Evolutionary conservation across 2,329 filamentous ascomycete species (phyloP).

Genomic region (Aspergillus eucalypticola): DNA sequence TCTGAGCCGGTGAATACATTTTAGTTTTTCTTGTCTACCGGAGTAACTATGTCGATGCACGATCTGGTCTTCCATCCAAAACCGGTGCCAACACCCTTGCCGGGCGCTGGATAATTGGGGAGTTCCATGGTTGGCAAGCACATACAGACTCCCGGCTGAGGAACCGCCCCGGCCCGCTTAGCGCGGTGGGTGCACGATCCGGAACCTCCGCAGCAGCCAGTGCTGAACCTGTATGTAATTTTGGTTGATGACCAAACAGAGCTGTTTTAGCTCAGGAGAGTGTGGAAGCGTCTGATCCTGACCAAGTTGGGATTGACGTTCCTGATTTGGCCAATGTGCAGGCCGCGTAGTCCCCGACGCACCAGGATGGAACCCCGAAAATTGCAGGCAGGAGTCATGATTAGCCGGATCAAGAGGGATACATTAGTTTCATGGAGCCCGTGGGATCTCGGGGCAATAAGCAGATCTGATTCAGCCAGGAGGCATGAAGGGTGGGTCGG

Average conservation of each 20-base stretch:
- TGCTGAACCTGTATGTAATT: background rate
- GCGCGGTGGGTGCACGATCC: slow-evolving; percentile 6
- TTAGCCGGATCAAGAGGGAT: background rate
- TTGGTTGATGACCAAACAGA: background rate
- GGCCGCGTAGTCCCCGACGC: slow-evolving; percentile 10
- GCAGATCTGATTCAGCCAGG: background rate
- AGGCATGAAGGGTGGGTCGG: background rate
- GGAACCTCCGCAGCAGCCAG: slow-evolving; percentile 1
- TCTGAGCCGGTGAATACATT: too few species aligned
- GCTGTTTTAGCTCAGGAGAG: background rate
- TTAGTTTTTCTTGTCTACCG: too few species aligned
- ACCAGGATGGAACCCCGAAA: slow-evolving; percentile 5
- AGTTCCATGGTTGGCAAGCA: background rate
- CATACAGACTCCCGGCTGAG: slow-evolving; percentile 3
- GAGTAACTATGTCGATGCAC: background rate
- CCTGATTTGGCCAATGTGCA: background rate
- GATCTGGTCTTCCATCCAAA: background rate
- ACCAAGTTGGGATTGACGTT: background rate
- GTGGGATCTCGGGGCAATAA: background rate
- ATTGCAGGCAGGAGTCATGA: background rate
- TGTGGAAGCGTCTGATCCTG: background rate
- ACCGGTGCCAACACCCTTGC: too few species aligned
- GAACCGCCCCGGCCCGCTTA: slow-evolving; percentile 12
- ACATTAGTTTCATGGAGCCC: slow-evolving; percentile 5
- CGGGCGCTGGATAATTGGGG: background rate